Evolutionary conservation across 768 basidiomycete genomes (phyloP).

Genomic region (Xerocomellus dryophilus): DNA sequence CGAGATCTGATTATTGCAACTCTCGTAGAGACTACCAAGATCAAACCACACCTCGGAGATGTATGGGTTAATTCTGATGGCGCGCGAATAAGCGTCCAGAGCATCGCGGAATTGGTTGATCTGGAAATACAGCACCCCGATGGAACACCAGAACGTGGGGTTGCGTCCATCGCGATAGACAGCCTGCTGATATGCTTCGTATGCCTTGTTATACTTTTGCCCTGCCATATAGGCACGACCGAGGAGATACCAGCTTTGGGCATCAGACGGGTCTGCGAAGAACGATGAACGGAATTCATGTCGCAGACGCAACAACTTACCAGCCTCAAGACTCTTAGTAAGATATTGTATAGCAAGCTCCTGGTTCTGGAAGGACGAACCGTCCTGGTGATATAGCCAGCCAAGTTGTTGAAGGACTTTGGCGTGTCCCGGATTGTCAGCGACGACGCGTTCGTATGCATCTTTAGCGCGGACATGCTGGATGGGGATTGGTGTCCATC

Average conservation of each 20-base stretch:
- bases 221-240: conserved; percentile 99
- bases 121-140: conserved; percentile 98
- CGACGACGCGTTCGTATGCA: conserved; percentile 93
- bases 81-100: conserved; percentile 96
- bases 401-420: conserved; percentile 98
- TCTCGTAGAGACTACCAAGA: conserved; percentile 93
- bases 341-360: conserved; percentile 91
- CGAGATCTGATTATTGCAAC: conserved; percentile 97
- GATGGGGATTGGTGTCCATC: conserved; percentile 11
- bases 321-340: conserved; percentile 93
- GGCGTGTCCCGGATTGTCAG: conserved; percentile 89
- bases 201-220: conserved; percentile 98
- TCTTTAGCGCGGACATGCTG: conserved; percentile 90
- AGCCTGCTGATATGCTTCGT: conserved; percentile 98
- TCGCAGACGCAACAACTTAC: conserved; percentile 42
- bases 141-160: conserved; percentile 99
- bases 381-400: conserved; percentile 96
- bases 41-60: conserved; percentile 85
- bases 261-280: conserved; percentile 81
- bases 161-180: conserved; percentile 98
- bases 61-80: conserved; percentile 98
- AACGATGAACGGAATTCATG: background rate
- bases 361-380: conserved; percentile 92
- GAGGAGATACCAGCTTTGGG: conserved; percentile 98
- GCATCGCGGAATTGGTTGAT: conserved; percentile 99